Base-by-base conservation (phyloP, 2,329 filamentous ascomycete species). In the Tolypocladium sp. region DNA sequence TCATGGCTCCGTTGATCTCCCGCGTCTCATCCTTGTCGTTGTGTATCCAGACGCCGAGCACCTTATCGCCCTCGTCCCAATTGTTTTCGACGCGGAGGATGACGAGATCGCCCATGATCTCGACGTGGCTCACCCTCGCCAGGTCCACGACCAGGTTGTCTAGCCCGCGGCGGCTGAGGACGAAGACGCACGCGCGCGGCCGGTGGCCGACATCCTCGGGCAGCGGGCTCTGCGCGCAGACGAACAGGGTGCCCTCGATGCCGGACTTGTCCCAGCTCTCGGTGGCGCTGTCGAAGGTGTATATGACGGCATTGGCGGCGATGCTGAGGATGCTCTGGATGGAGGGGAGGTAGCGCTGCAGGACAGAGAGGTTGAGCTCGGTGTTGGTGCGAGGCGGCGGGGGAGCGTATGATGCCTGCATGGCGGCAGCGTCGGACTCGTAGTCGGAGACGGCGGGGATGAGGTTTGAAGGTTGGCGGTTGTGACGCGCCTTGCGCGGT, bases 241-340 rank as follows among this genome's bases (percentile, higher is more conserved):
- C 84, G 72, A 97, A 99, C 63, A 97, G 78, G 15, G 91, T 90
- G 44, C 94, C 94, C 74, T 96, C 92, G 13, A 92, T 82, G 59
- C 87, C 89, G 53, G 83, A 84, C 77, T 95, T 96, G 70, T 94
- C 89, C 94, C 94, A 97, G 61, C 79, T 76, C 57, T 82, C 77
- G 3, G 84, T 80, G 5, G 79, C 74, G 54, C 84, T 79, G 62
- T 81, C 84, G 76, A 95, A 94, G 55, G 82, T 83, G 78, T 97
- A 97, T 64, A 97, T 82, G 41, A 94, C 90, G 33, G 90, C 89
- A 68, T 93, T 96, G 38, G 90, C 88, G 7, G 91, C 91, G 65
- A 94, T 88, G 63, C 89, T 88, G 63, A 91, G 79, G 69, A 97
- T 91, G 57, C 81, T 77, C 60, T 79, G 79, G 63, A 97, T 85